Base-by-base conservation (phyloP, 352 stramenopile species). In the Peronospora belbahrii region DNA sequence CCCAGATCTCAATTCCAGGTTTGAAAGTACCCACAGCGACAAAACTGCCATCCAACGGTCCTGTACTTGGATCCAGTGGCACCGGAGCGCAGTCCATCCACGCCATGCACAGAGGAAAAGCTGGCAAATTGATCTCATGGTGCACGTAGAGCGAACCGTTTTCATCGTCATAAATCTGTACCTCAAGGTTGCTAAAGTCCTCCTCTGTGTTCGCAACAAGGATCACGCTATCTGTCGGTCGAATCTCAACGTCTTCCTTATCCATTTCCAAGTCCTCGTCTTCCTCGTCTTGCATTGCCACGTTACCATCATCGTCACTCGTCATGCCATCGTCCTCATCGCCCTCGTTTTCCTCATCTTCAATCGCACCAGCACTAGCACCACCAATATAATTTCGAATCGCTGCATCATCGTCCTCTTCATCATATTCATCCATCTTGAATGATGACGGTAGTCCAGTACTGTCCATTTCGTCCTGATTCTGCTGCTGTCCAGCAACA, bases 1-100 rank as follows among this genome's bases (percentile, higher is more conserved):
- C 98, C 97, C 97, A 99, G 63, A 99, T 98, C 70, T 99, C 97
- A 74, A 99, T 99, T n/a, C 87, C 96, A 0, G 96, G 83, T 53
- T 97, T 90, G 67, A 99, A 99, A 10, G 96, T 99, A 24, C 97
- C 97, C n/a, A 99, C 94, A 0, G 97, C 97, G 8, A 98, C 94
- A 61, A 96, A 99, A 72, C 96, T 98, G 25, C 95, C 96, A 19
- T 89, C 77, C 18, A 92, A 67, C 8, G 80, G 75, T 4, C 83
- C 83, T 10, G 62, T 77, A 5, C 50, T 58, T 6, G 75, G 63
- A 49, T 88, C 43, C 8, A 85, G 52, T 11, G 79, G 67, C 52
- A 83, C 43, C 0, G 85, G 79, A 27, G 77, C 70, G 34, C 95
- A 90, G 64, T 97, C 92, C 62, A 98, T 95, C 83, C 97, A 98